Base-by-base conservation (phyloP, 768 basidiomycete genomes). In the Suillus ampliporus region DNA sequence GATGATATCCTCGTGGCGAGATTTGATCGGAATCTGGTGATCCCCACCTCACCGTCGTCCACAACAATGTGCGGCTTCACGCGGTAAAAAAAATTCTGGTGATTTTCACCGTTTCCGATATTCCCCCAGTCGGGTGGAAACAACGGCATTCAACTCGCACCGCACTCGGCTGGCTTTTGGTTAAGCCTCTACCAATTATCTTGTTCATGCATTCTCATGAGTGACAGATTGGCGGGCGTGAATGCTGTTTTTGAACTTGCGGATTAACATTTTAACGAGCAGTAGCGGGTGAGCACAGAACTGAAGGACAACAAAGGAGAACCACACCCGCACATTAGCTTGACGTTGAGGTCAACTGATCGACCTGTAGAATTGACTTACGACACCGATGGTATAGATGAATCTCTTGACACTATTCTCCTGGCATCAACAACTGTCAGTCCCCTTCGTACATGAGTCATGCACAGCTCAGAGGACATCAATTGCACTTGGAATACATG, bases 401-500 rank as follows among this genome's bases (percentile, higher is more conserved):
- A 56, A 56, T 37, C 37, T 56, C 37, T 23, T 38, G 15, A 11
- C n/a, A 23, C 10, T 23, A 38, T 23, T 54, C 23, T 23, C 21
- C 21, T 38, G 17, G 53, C 37, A 54, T 19, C 38, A 23, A 38
- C 37, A 19, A 23, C 21, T 38, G 15, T 38, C 10, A 56, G 53
- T 11, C 37, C 23, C 26, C 23, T 56, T 17, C 1, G 9, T 10
- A 37, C 23, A 4, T 21, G 10, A 26, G 53, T 21, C 23, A 38
- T 1, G 9, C 5, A 15, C 14, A 2, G 21, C 19, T 34, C 31
- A 4, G 19, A 2, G 35, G n/a, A n/a, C n/a, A n/a, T n/a, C n/a
- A 26, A 40, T 21, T 68, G 54, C 54, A 43, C 62, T 51, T 64
- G 65, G 62, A 23, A 26, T 23, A 62, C 44, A 4, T 64, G 61